Evolutionary conservation across 2,329 filamentous ascomycete species (phyloP), one percentile per base, ranked within the genome.

Genomic region (Colletotrichum abscissum): DNA sequence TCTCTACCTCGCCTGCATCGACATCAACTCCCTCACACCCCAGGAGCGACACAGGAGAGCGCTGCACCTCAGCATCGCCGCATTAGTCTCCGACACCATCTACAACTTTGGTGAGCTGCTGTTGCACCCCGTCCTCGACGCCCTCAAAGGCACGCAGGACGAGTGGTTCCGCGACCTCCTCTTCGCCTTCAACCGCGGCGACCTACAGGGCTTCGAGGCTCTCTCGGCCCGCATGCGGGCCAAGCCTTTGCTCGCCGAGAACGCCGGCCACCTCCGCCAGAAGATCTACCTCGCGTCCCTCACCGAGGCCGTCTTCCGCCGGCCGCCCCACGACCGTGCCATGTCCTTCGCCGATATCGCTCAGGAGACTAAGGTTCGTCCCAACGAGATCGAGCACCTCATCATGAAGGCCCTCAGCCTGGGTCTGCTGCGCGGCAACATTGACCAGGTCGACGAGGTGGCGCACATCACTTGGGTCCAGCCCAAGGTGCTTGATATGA

Each of bases 31-130:
- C 68, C 88, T 99, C 71, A 88, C 92, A 56, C 86, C 91, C 67
- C 87, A 89, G 67, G 95, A 99, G 82, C 93, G 94, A 78, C 92
- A 92, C 82, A 90, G 89, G 73, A 92, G 96, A 78, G 97, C 97
- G 57, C 97, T 98, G 85, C 95, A 98, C 82, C 92, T 99, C 75
- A 94, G 94, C 80, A 92, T 98, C 67, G 95, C 97, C 33, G 97
- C 97, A 11, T 89, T 99, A 9, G 94, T 98, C 52, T 98, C 95
- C 63, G 94, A 96, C 80, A 94, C 92, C 79, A 99, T 98, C 86
- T 98, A 99, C 91, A 99, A 99, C 88, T 99, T 99, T 79, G 97
- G 97, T 83, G 97, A 99, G 87, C 92, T 99, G n/a, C 91, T 99
- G 38, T 90, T 99, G 77, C 97, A 99, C 82, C 97, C 97, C 4